Evolutionary conservation across 2,329 filamentous ascomycete genomes (phyloP), one percentile per base, ranked within the genome.

Genomic region (Mycocentrospora acerina): DNA sequence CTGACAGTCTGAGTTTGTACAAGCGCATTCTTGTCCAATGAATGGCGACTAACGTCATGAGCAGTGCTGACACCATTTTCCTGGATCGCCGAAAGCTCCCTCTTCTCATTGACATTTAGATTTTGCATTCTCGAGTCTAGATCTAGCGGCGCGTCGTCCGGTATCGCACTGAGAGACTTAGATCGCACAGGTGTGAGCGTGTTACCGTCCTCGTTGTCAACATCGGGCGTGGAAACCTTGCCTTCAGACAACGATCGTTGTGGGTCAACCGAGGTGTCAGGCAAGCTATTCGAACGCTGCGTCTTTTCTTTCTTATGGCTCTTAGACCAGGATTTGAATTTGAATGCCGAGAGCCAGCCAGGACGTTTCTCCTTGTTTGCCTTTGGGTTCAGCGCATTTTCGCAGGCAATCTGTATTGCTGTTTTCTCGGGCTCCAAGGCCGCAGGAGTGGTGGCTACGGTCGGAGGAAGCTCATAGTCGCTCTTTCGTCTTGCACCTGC

Each of bases 161-260:
- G 53, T 5, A 66, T 52, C 12, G 57, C 61, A 14, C 60, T 59
- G 11, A 67, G 45, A 3, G 61, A 65, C 32, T 67, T 64, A 8
- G 64, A 66, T 12, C 64, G 57, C 13, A 59, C 47, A 10, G 58
- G 53, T 29, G 55, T 48, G 1, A 67, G 53, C 6, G 32, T 35
- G 16, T 56, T 55, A 6, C 18, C 27, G 4, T 54, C 50, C 18
- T 59, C 48, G 19, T 9, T 9, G 19, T 5, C 9, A 9, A 9
- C 5, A 22, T 22, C 19, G 9, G 5, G 9, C 9, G 19, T 6
- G 19, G 9, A 22, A 22, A 9, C 5, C 19, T 22, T 22, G 7
- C 44, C 38, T 16, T 31, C 12, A 0, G 62, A 66, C 1, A 64
- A 42, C 3, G 62, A 64, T 29, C 60, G 60, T 14, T 53, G 51